Evolutionary conservation across 768 basidiomycete genomes (phyloP), one percentile per base, ranked within the genome.

Genomic region (Albatrellus ellisii): DNA sequence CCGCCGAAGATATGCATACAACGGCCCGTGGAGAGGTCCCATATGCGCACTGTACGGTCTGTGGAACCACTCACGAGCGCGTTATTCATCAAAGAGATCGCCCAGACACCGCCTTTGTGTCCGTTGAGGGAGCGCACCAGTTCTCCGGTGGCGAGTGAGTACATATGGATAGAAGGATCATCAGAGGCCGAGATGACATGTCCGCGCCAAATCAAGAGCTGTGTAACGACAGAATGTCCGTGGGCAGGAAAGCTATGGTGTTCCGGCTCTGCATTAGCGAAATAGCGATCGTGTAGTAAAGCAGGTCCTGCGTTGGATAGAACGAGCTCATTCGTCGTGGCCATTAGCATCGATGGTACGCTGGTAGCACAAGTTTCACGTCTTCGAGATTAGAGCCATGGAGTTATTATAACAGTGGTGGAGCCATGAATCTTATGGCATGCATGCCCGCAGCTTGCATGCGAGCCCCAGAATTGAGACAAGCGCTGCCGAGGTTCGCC

Each of bases 51-150:
- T 0, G 89, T 92, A 22, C 90, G 77, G 63, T 95, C 91, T 7
- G 91, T 94, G 10, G 85, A 87, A 4, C 91, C 91, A 51, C 82
- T 88, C 50, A 94, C 91, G n/a, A 91, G 73, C 21, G 81, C 73
- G 58, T 89, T 77, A 65, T 85, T 87, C 59, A 73, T 87, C 26
- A 82, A 80, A 5, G 85, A 83, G n/a, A 98, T 65, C 12, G 92
- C 91, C 92, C 92, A 98, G 2, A 98, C 90, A 14, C 92, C 92
- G 39, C 92, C 92, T 51, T 90, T 85, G 52, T 98, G 92, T 3
- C 92, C 94, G 45, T 84, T 72, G 33, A 98, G 69, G 1, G 80
- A 73, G 32, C 73, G 76, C 5, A 81, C 59, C 17, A 86, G 70
- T 26, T 74, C 68, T 10, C 94, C 94, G 0, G 81, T 85, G 22